Percentiles rank a stretch among this genome's conserved stretches.
phyloP scores from a whole-genome alignment of 129 eudicot genomes.

The Flaveria brownii region DNA sequence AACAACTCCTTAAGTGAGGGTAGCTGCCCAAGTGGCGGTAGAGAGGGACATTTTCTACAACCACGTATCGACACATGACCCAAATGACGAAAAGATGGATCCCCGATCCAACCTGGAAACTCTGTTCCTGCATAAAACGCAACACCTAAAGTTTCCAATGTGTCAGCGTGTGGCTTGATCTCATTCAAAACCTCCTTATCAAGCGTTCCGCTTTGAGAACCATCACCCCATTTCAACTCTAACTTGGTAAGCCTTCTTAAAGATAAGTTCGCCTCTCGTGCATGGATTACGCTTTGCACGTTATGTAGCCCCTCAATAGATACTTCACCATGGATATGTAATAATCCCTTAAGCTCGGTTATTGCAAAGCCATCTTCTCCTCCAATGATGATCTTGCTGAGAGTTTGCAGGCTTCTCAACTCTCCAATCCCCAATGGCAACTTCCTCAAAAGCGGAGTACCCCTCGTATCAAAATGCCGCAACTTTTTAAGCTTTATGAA shows the following conservation, averaged over 20 bases:
- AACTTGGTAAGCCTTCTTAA: neutral
- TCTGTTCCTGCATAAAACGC: neutral
- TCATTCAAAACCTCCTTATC: neutral
- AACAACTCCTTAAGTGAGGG: neutral
- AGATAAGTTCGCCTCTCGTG: neutral
- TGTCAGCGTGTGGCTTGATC: neutral
- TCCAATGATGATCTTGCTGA: neutral
- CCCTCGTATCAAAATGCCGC: neutral
- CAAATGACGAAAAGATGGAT: neutral
- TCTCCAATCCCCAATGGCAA: neutral
- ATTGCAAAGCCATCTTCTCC: neutral
- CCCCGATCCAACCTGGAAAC: slow-evolving; percentile 1
- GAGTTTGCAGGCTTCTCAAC: neutral
- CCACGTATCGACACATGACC: neutral
- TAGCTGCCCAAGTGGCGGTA: neutral
- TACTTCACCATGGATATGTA: neutral
- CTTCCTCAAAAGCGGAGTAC: neutral
- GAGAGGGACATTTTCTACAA: neutral
- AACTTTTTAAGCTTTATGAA: neutral
- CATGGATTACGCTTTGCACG: neutral
- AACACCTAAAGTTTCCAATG: neutral
- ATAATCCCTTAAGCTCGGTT: neutral
- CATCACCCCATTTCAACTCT: slow-evolving; percentile 38
- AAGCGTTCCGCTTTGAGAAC: neutral
- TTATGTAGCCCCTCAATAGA: neutral